phyloP scores from a whole-genome alignment of 78 protist species.

The Dictyostelium brefeldianum region DNA sequence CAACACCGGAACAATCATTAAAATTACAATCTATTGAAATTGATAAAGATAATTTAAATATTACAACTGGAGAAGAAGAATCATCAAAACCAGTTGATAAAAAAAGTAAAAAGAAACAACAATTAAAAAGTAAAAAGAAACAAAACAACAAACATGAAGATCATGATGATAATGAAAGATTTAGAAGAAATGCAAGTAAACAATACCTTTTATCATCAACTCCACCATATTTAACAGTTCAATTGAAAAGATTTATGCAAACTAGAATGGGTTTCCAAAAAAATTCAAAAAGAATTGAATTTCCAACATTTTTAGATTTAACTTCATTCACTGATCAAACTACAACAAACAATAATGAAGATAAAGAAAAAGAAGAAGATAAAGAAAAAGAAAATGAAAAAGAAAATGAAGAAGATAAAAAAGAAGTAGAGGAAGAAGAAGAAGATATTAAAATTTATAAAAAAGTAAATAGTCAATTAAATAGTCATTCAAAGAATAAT shows the following conservation, averaged over 20 bases:
- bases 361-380: neutral
- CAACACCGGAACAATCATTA: neutral
- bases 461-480: neutral
- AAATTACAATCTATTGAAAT: neutral
- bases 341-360: neutral
- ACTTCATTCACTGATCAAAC: conserved; percentile 63
- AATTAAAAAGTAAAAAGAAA: neutral
- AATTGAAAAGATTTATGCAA: conserved; percentile 75
- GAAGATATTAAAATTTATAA: neutral
- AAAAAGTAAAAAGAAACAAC: conserved; percentile 25
- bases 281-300: conserved; percentile 42
- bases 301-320: conserved; percentile 42
- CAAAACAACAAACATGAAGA: conserved; percentile 9
- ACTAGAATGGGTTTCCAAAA: conserved; percentile 64
- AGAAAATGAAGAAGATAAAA: neutral
- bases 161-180: conserved; percentile 23
- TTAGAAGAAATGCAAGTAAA: conserved; percentile 76
- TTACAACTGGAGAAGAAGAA: neutral
- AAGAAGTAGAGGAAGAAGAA: neutral
- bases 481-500: neutral
- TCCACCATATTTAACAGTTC: conserved; percentile 73
- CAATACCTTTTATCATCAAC: conserved; percentile 63
- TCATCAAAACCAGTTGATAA: conserved; percentile 3
- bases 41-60: neutral
- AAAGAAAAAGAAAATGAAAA: neutral